These are phyloP conservation scores for Ophiostoma himal-ulmi DNA, from an alignment of 2,329 filamentous ascomycete genomes.

Conservation along the genomic window DNA sequence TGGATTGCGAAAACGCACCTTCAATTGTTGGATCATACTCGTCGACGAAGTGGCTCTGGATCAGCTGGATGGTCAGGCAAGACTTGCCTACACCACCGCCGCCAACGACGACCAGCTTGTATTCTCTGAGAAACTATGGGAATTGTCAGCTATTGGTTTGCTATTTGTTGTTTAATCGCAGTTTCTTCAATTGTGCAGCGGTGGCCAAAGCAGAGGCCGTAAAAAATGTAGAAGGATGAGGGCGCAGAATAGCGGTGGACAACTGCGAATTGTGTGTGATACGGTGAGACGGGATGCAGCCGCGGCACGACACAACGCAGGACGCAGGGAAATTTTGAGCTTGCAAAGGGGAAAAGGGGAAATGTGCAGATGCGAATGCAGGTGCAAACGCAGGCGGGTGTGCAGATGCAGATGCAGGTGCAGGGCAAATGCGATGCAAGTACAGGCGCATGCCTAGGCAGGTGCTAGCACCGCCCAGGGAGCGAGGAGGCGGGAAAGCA, in stretches of 20 bases:
- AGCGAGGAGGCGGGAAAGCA: not conserved
- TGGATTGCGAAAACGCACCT: slow-evolving; percentile 49
- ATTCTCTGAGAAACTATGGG: slow-evolving; percentile 74
- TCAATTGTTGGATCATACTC: slow-evolving; percentile 99
- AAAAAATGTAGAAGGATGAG: not conserved
- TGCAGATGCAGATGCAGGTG: slow-evolving; percentile 6
- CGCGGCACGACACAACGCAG: not conserved
- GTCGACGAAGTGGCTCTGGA: slow-evolving; percentile 95
- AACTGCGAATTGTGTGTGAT: not conserved
- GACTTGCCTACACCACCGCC: slow-evolving; percentile 99
- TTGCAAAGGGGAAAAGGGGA: not conserved
- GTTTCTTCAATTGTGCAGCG: not conserved
- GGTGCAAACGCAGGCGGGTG: not conserved
- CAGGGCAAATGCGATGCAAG: not conserved
- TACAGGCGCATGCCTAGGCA: not conserved
- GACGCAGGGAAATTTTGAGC: not conserved
- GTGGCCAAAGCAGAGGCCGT: not conserved
- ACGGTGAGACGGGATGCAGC: not conserved
- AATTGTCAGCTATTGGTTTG: not conserved
- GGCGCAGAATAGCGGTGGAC: not conserved
- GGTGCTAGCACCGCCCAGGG: not conserved
- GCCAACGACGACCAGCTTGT: slow-evolving; percentile 94
- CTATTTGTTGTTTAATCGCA: not conserved
- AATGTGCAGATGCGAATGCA: slow-evolving; percentile 1
- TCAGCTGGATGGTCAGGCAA: slow-evolving; percentile 95